A percentile compares a stretch with the other conserved stretches of the same genome.
These are phyloP conservation scores for Ustilago esculenta DNA, from an alignment of 1,284 basidiomycete genomes.

Conservation along the genomic window DNA sequence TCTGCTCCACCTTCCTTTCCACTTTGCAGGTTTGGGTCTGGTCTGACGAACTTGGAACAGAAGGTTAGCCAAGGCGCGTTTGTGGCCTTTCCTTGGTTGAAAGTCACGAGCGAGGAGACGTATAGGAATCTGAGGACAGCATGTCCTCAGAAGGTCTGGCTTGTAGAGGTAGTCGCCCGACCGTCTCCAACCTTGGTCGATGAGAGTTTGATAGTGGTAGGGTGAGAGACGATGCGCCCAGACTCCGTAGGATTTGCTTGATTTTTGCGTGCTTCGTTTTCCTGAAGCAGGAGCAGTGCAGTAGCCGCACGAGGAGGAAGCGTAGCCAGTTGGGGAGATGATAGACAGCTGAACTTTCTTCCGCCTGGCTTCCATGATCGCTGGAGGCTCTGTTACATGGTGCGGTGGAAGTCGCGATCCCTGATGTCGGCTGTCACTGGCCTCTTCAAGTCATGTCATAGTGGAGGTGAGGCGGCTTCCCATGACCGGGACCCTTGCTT, in stretches of 20 bases:
- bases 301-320: conserved; percentile 69
- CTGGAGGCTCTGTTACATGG: neutral
- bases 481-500: conserved; percentile 19
- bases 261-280: conserved; percentile 53
- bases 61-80: conserved; percentile 46
- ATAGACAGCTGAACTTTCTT: conserved; percentile 30
- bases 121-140: conserved; percentile 61
- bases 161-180: conserved; percentile 63
- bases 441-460: neutral
- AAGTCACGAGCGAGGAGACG: conserved; percentile 40
- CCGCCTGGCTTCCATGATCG: conserved; percentile 13
- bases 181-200: conserved; percentile 62
- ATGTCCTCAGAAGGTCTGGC: conserved; percentile 57
- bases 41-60: conserved; percentile 35
- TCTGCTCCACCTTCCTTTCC: conserved; percentile 54
- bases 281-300: conserved; percentile 66
- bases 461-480: conserved; percentile 2
- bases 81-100: conserved; percentile 37
- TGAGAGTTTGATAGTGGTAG: conserved; percentile 52
- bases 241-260: conserved; percentile 68
- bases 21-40: conserved; percentile 41
- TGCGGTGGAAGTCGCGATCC: too few species aligned
- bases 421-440: conserved; percentile 3
- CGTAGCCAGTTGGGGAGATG: conserved; percentile 68
- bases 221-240: conserved; percentile 55